A percentile compares a stretch with the other conserved stretches of the same genome.
Conservation (phyloP, 1,139 yeast species). For the Saccharomyces hybrid region DNA sequence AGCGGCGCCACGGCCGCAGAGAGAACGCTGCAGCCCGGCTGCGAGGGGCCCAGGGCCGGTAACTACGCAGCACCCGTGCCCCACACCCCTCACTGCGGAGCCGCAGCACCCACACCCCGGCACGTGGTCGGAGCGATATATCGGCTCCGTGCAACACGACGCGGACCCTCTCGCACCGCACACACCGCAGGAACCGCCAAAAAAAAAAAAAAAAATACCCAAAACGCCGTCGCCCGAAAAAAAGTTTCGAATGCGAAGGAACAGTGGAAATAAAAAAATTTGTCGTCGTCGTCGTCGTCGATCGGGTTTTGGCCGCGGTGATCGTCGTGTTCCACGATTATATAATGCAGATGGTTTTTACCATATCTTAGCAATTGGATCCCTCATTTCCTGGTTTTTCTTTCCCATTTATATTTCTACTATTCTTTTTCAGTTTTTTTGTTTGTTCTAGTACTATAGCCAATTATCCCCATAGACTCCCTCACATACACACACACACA, state of each 20-base stretch:
- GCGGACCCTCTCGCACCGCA: background rate
- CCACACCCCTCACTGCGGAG: background rate
- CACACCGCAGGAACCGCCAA: background rate
- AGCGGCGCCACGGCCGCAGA: background rate
- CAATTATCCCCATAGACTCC: background rate
- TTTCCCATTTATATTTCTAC: background rate
- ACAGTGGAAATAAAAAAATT: background rate
- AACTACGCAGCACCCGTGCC: background rate
- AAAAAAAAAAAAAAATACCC: background rate
- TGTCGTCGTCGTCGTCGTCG: slow-evolving; percentile 1
- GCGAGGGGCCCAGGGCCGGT: background rate
- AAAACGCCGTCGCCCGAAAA: slow-evolving; percentile 1
- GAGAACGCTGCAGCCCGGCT: background rate
- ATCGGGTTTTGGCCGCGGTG: slow-evolving; percentile 1
- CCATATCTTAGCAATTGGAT: background rate
- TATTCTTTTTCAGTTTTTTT: background rate
- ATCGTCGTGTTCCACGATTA: slow-evolving; percentile 1
- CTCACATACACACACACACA: background rate
- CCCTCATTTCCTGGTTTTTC: background rate
- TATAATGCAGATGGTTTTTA: background rate
- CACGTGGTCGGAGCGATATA: background rate
- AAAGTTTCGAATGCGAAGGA: slow-evolving; percentile 1
- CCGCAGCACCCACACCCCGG: background rate
- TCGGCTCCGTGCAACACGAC: background rate
- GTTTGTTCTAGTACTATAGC: background rate